A percentile compares a stretch with the other conserved stretches of the same genome.
phyloP scores from a whole-genome alignment of 2,329 filamentous ascomycete genomes.

The Aspergillus tanneri region DNA sequence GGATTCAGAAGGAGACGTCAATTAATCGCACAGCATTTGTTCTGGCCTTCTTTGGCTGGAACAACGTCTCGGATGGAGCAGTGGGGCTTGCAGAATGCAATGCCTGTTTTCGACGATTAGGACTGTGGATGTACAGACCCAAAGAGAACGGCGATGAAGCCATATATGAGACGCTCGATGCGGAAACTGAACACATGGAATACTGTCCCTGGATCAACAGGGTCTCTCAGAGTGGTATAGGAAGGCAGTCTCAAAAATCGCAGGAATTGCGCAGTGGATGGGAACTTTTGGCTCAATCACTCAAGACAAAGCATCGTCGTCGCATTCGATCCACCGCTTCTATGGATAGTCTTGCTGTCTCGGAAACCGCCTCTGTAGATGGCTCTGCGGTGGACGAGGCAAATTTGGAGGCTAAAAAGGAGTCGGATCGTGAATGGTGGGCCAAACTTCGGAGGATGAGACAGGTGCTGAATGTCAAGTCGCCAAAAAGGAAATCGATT shows the following conservation, averaged over 20 bases:
- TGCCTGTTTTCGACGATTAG: slow-evolving; percentile 82
- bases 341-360: slow-evolving; percentile 30
- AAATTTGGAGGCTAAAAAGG: slow-evolving; percentile 48
- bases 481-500: slow-evolving; percentile 50
- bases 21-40: slow-evolving; percentile 64
- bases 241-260: slow-evolving; percentile 31
- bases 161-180: slow-evolving; percentile 59
- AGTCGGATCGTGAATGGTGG: slow-evolving; percentile 72
- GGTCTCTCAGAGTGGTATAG: slow-evolving; percentile 56
- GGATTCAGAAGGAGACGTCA: slow-evolving; percentile 13
- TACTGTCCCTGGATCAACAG: slow-evolving; percentile 80
- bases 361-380: slow-evolving; percentile 24
- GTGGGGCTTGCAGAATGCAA: slow-evolving; percentile 73
- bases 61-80: slow-evolving; percentile 50
- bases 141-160: slow-evolving; percentile 56
- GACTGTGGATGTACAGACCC: slow-evolving; percentile 89
- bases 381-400: slow-evolving; percentile 32
- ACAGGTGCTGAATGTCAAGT: slow-evolving; percentile 68
- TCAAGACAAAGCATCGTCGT: slow-evolving; percentile 42
- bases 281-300: slow-evolving; percentile 45
- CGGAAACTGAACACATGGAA: slow-evolving; percentile 71
- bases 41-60: slow-evolving; percentile 74
- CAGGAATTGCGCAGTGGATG: slow-evolving; percentile 45
- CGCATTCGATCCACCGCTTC: slow-evolving; percentile 29
- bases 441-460: slow-evolving; percentile 69